Evolutionary conservation across 2,329 filamentous ascomycete genomes (phyloP), one percentile per base, ranked within the genome.

Genomic region (Pseudopyricularia javanii): DNA sequence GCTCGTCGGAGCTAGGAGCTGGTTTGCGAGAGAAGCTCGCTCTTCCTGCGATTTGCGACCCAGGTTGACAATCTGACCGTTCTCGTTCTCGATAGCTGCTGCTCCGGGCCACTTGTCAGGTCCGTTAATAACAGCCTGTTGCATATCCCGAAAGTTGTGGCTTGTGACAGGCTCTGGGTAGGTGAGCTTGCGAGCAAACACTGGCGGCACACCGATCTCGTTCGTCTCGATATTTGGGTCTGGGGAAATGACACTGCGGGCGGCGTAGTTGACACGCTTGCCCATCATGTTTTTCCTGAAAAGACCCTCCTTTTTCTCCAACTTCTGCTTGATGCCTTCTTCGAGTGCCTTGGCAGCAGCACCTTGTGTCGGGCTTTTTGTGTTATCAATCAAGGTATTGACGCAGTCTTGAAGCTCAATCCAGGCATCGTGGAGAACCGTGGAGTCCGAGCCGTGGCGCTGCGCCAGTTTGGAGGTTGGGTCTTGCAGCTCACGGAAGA

Each of bases 271-370:
- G 71, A 98, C 93, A 74, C 93, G 90, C 75, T 98, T 98, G 56
- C 93, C 93, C 93, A 98, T 98, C 93, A 98, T 97, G 70, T 98
- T 96, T 74, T 95, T 97, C 61, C 93, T 80, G 75, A 98, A 98
- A 30, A 98, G 76, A 58, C 93, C 93, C 64, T 98, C 94, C 70
- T 98, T 98, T 76, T 98, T 98, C 70, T 98, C 93, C 28, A 98
- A 77, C 64, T 91, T 86, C 65, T 98, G 93, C 71, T 98, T 98
- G 71, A 98, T 95, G 60, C 94, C 93, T 57, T 95, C 91, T 56
- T 52, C 88, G 52, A 88, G 86, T 53, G 83, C 78, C 62, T 85
- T 84, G 14, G 83, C 88, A 28, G 89, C 88, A 17, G 82, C 76
- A 51, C 89, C 89, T 58, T 86, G 83, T 3, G 89, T 76, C 2